Conservation (phyloP, 202 grass and related monocot species). For the Digitaria exilis region DNA sequence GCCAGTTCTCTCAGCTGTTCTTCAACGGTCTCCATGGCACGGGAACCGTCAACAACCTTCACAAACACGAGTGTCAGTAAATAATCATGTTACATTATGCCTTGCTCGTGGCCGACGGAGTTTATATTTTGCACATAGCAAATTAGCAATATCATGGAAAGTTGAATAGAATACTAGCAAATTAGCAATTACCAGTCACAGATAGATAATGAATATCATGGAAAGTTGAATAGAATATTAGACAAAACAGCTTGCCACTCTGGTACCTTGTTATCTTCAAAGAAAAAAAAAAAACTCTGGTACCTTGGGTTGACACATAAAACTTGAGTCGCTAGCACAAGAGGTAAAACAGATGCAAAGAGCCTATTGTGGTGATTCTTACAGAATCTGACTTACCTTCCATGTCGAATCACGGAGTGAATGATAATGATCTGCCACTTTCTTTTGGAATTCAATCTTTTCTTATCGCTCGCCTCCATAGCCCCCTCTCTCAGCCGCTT, state of each 20-base stretch:
- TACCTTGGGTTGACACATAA: background rate
- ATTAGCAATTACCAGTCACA: background rate
- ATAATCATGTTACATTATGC: background rate
- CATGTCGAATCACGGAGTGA: constrained; percentile 66
- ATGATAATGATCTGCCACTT: constrained; percentile 75
- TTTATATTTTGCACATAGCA: background rate
- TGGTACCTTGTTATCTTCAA: constrained; percentile 59
- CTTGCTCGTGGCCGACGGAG: background rate
- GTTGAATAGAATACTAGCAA: background rate
- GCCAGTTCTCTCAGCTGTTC: constrained; percentile 63
- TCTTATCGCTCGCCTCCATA: constrained; percentile 92
- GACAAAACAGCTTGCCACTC: background rate
- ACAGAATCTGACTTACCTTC: constrained; percentile 60
- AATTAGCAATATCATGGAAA: background rate
- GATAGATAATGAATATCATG: background rate
- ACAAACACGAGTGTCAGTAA: constrained; percentile 21
- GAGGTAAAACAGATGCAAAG: background rate
- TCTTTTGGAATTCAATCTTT: constrained; percentile 86
- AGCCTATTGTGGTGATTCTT: background rate
- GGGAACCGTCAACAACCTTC: constrained; percentile 73
- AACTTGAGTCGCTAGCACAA: background rate
- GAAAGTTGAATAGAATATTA: background rate
- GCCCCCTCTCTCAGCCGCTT: constrained; percentile 91
- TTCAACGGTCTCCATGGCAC: constrained; percentile 70
- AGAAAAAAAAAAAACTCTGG: constrained; percentile 17